These are phyloP conservation scores for Gynochthodes officinalis DNA, from an alignment of 257 asterid species.

Conservation along the genomic window DNA sequence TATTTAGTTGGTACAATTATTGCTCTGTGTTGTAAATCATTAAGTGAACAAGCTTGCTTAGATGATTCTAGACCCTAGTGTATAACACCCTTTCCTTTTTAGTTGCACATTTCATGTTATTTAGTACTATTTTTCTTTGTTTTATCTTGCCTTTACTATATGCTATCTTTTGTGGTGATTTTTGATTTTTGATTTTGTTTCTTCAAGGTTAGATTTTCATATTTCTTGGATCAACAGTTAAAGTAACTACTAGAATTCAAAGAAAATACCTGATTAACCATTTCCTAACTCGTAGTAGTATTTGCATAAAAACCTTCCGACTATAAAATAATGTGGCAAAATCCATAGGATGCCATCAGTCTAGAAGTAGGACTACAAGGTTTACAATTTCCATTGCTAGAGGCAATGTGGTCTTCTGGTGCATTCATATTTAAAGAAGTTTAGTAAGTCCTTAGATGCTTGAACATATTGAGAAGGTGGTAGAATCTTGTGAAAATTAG, in stretches of 20 bases:
- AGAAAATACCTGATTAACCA: not conserved
- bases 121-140: too few species aligned
- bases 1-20: too few species aligned
- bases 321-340: not conserved
- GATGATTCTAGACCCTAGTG: too few species aligned
- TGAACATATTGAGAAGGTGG: conserved; percentile 1
- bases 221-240: not conserved
- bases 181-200: too few species aligned
- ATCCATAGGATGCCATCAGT: not conserved
- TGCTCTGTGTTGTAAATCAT: too few species aligned
- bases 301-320: not conserved
- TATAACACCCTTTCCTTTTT: too few species aligned
- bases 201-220: not conserved
- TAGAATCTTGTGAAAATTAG: too few species aligned
- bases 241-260: not conserved
- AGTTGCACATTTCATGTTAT: too few species aligned
- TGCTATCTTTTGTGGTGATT: too few species aligned
- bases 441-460: not conserved
- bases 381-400: not conserved
- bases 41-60: too few species aligned
- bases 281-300: not conserved
- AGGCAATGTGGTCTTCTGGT: not conserved
- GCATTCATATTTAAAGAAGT: not conserved
- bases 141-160: too few species aligned
- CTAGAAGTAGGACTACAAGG: not conserved